Evolutionary conservation across 1,284 basidiomycete genomes (phyloP), one percentile per base, ranked within the genome.

Genomic region (Tremellales sp.): DNA sequence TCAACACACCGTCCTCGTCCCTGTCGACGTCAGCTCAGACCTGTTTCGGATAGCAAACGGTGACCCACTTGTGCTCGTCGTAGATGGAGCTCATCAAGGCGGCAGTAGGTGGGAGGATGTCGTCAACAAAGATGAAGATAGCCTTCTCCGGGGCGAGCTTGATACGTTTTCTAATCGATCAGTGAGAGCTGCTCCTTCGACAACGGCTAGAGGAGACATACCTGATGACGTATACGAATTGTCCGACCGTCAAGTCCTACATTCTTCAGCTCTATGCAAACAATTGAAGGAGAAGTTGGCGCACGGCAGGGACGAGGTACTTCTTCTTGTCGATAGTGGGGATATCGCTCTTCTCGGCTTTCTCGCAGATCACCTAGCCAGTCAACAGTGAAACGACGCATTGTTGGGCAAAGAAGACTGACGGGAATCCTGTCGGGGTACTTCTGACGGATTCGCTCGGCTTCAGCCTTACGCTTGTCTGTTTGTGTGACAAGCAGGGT

Each of bases 321-420:
- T 98, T 99, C 88, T 98, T 98, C 89, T 99, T 99, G 82, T 98
- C 96, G 69, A 99, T 97, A 19, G 92, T 94, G 0, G 93, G 91
- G 70, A 98, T 97, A 76, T 99, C 96, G 50, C 93, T 96, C 71
- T 89, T 84, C 79, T 98, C 94, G 46, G 92, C 94, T 80, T 97
- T 97, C 82, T 99, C 96, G 77, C 96, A 99, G 75, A 99, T 99
- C 58, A 98, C 93, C 92, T 31, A 22, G n/a, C 23, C n/a, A n/a
- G 33, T 36, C 17, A 25, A 8, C 26, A 27, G 3, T 3, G n/a
- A 6, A 12, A 21, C 8, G 17, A 39, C 23, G 22, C 24, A 21
- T n/a, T 33, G 2, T 43, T 4, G 24, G 8, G 21, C 6, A 4
- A 6, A 24, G 33, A 19, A 25, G 51, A 82, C 89, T 64, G 57